Conservation (phyloP, 78 protist species). For the Protostelium mycophagum region DNA sequence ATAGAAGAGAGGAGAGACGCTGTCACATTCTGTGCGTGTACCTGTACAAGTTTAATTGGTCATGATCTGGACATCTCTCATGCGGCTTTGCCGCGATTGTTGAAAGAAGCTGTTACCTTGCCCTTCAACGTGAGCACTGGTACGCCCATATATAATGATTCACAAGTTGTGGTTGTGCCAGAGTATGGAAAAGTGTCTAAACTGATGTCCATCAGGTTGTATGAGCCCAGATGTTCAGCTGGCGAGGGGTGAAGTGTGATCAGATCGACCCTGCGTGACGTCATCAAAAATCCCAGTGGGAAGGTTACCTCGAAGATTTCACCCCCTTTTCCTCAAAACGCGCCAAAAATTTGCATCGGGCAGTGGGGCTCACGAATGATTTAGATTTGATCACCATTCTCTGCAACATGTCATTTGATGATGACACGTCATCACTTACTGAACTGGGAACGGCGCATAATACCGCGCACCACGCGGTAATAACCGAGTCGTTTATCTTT, state of each 20-base stretch:
- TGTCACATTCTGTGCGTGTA: slow-evolving; percentile 62
- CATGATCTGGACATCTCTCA: neutral
- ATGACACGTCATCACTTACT: neutral
- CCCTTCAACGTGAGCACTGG: slow-evolving; percentile 48
- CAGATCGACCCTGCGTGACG: slow-evolving; percentile 16
- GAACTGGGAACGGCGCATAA: slow-evolving; percentile 15
- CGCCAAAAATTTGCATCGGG: slow-evolving; percentile 7
- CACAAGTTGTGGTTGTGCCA: slow-evolving; percentile 64
- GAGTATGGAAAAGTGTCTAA: slow-evolving; percentile 68
- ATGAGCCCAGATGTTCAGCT: slow-evolving; percentile 43
- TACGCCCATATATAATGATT: slow-evolving; percentile 68
- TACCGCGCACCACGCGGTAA: slow-evolving; percentile 36
- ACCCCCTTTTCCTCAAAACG: slow-evolving; percentile 10
- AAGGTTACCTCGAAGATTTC: slow-evolving; percentile 11
- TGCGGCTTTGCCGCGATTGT: neutral
- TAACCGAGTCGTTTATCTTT: slow-evolving; percentile 34
- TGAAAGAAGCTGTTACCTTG: neutral
- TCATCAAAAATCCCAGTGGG: neutral
- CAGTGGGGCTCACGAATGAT: slow-evolving; percentile 34
- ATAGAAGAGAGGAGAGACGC: slow-evolving; percentile 29
- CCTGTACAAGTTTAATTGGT: no score
- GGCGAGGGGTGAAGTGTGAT: slow-evolving; percentile 19
- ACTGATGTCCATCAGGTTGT: slow-evolving; percentile 54
- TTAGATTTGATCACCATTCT: slow-evolving; percentile 34
- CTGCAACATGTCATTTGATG: neutral